Base-by-base conservation (phyloP, 1,284 basidiomycete species). In the Thecaphora thlaspeos region DNA sequence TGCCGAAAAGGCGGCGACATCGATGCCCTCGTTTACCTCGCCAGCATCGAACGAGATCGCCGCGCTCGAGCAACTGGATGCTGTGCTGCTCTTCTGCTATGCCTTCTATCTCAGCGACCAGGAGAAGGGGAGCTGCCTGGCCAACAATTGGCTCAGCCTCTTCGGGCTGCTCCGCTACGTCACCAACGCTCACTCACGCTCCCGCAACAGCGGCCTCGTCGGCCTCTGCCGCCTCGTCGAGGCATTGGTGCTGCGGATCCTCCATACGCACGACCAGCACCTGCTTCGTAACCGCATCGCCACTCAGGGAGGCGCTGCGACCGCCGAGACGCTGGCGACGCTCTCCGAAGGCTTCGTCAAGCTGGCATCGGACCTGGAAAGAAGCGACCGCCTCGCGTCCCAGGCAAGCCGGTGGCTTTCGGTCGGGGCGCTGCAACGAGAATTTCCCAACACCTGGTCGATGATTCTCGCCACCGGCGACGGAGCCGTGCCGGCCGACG, bases 61-160 rank as follows among this genome's bases (percentile, higher is more conserved):
- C 7, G 63, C 80, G 0, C 66, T 81, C 14, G 77, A 79, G 57
- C 79, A 81, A 45, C 80, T 80, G 26, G 82, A 83, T 55, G 79
- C 82, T 15, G 73, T 81, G 24, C 68, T 82, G 4, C 74, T 82
- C 7, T 83, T 80, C 70, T 74, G 80, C 17, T 81, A 80, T 58
- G 73, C 80, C 21, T 82, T 81, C 62, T 82, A 79, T 73, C 79
- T 80, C 55, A 81, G 82, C 41, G 82, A 83, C 21, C 45, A 54
- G 19, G 18, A 23, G 23, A 18, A 18, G 0, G 26, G 26, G 7
- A 7, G 26, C 26, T 47, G 48, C 37, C 19, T 66, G 2, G 48
- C 51, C 24, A 55, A 51, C 8, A 69, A 71, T 28, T 71, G 68
- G 68, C 53, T 46, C 23, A 48, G 39, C 2, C 58, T 71, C 7